Conservation (phyloP, 2,329 filamentous ascomycete species). For the Monosporascus sp. region DNA sequence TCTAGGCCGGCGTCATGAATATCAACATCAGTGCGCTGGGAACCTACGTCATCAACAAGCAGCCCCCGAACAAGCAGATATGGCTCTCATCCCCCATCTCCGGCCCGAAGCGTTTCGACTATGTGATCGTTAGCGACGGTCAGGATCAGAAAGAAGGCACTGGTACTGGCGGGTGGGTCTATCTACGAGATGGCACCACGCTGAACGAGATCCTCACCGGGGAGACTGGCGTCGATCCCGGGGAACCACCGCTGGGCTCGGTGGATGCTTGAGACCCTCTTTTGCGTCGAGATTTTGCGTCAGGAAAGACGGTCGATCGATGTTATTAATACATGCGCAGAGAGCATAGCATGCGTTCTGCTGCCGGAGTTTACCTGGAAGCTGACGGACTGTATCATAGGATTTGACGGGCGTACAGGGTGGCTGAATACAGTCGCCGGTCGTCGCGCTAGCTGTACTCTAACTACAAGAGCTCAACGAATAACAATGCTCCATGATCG, state of each 20-base stretch:
- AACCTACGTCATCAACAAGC: conserved; percentile 95
- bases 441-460: background rate
- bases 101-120: conserved; percentile 92
- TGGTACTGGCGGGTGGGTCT: conserved; percentile 74
- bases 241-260: background rate
- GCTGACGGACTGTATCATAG: background rate
- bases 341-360: background rate
- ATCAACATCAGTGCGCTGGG: conserved; percentile 64
- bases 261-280: background rate
- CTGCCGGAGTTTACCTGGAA: background rate
- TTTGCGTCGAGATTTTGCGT: background rate
- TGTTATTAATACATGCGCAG: background rate
- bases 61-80: conserved; percentile 95
- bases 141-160: conserved; percentile 77
- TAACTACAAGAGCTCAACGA: background rate
- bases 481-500: background rate
- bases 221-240: conserved; percentile 64
- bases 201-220: conserved; percentile 66
- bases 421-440: background rate
- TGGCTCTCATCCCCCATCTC: conserved; percentile 91
- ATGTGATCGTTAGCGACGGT: conserved; percentile 66
- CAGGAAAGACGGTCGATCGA: background rate
- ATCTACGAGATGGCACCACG: conserved; percentile 74
- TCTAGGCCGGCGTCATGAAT: conserved; percentile 78
- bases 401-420: background rate